phyloP scores from a whole-genome alignment of 2,329 filamentous ascomycete species.

The Beauveria brongniartii region DNA sequence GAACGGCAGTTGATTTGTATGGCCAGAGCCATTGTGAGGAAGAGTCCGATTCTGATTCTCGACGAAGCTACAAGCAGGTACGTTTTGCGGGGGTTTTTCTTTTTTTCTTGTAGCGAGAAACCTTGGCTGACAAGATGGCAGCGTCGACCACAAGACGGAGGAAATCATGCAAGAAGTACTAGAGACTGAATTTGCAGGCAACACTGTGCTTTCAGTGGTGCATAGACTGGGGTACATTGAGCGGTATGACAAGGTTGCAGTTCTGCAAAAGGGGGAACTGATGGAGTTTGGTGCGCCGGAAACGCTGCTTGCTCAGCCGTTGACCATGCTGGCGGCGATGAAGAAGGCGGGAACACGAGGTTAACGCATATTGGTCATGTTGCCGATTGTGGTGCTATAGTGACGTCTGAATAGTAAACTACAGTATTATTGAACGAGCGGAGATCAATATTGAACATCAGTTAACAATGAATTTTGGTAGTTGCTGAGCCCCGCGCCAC shows the following conservation, averaged over 20 bases:
- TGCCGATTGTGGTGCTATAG: no score
- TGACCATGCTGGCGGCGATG: conserved; percentile 1
- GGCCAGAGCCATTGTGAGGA: conserved; percentile 26
- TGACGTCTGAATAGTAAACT: no score
- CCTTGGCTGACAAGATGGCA: conserved; percentile 10
- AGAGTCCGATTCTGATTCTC: conserved; percentile 27
- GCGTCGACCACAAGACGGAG: conserved; percentile 27
- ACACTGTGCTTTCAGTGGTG: conserved; percentile 42
- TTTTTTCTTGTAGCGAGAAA: not conserved
- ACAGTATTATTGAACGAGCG: no score
- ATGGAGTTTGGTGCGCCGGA: conserved; percentile 1
- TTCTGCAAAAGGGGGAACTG: conserved; percentile 41
- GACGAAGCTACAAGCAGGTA: conserved; percentile 31
- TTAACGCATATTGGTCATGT: no score
- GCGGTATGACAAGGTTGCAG: conserved; percentile 50
- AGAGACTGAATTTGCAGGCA: conserved; percentile 24
- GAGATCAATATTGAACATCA: no score
- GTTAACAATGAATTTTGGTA: no score
- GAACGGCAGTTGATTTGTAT: conserved; percentile 38
- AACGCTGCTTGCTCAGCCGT: not conserved
- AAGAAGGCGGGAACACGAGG: not conserved
- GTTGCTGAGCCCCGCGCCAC: no score
- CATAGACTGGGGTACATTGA: conserved; percentile 38
- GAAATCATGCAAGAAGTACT: conserved; percentile 26
- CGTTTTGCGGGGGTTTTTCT: not conserved